phyloP scores from a whole-genome alignment of 106 monocot species.

The Agapanthus africanus region DNA sequence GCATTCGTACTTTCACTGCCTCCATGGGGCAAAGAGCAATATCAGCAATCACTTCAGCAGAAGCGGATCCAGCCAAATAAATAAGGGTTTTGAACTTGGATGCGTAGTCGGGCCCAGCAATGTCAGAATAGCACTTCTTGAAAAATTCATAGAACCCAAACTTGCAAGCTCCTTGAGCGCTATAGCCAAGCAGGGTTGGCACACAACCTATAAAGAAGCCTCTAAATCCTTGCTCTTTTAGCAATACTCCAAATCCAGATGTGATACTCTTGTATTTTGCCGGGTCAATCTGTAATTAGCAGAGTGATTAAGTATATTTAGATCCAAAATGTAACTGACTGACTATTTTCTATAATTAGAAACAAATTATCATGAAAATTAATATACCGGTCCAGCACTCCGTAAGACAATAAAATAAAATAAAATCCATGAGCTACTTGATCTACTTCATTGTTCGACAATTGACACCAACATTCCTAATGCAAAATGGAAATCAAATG shows the following conservation, averaged over 20 bases:
- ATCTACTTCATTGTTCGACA: too few species aligned
- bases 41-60: conserved; percentile 80
- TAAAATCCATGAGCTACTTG: too few species aligned
- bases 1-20: conserved; percentile 75
- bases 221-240: conserved; percentile 64
- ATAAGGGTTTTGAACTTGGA: conserved; percentile 66
- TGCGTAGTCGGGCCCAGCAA: conserved; percentile 65
- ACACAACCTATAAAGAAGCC: conserved; percentile 83
- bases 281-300: conserved; percentile 49
- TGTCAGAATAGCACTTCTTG: conserved; percentile 73
- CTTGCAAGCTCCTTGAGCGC: conserved; percentile 77
- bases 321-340: background rate
- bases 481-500: too few species aligned
- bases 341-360: too few species aligned
- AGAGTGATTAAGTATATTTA: background rate
- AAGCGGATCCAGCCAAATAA: conserved; percentile 74
- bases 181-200: conserved; percentile 68
- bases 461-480: too few species aligned
- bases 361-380: too few species aligned
- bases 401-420: too few species aligned
- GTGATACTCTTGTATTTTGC: conserved; percentile 63
- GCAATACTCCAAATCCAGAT: conserved; percentile 57
- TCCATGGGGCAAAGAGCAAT: conserved; percentile 79
- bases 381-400: too few species aligned
- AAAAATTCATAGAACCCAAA: conserved; percentile 84